Evolutionary conservation across 2,329 filamentous ascomycete genomes (phyloP), one percentile per base, ranked within the genome.

Genomic region (Seiridium cupressi): DNA sequence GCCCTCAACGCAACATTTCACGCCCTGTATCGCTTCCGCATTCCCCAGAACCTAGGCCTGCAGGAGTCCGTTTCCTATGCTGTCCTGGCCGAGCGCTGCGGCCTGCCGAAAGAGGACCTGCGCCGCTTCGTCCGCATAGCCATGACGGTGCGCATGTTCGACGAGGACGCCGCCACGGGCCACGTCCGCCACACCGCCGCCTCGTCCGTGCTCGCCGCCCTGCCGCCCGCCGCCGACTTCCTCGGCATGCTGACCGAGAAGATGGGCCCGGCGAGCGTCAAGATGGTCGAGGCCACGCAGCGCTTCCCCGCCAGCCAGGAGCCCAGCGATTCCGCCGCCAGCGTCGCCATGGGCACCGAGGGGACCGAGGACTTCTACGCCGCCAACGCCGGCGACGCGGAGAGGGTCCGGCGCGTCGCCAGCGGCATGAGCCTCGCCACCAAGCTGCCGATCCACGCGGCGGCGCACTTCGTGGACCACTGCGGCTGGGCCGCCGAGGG

Each of bases 61-160:
- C 61, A 59, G 5, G 58, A 44, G 5, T 57, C 53, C 11, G 62
- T 68, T 44, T 59, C 64, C 9, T 66, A 68, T 44, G 34, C 47
- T 11, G 61, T 63, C 3, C 64, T 68, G n/a, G 62, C 61, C n/a
- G 40, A 60, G 18, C 55, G 62, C 5, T 62, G 57, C 35, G 62
- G 62, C 4, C 44, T 70, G 18, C 62, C 68, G 0, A 59, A 63
- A 11, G 67, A 69, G 26, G 67, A 70, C 40, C 51, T 59, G 13
- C 65, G 66, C 6, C 69, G 67, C 35, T 57, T 70, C 2, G 26
- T 70, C 8, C 69, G 70, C 47, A 59, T 64, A 8, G 69, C 68
- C 2, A 61, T 65, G 35, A 58, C 67, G 10, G 67, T 66, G 49
- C 68, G 66, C 46, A 38, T 70, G 56, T 71, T 71, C 56, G 66